Evolutionary conservation across 139 green algal genomes (phyloP).

Genomic region (Auxenochlorella pyrenoidosa): DNA sequence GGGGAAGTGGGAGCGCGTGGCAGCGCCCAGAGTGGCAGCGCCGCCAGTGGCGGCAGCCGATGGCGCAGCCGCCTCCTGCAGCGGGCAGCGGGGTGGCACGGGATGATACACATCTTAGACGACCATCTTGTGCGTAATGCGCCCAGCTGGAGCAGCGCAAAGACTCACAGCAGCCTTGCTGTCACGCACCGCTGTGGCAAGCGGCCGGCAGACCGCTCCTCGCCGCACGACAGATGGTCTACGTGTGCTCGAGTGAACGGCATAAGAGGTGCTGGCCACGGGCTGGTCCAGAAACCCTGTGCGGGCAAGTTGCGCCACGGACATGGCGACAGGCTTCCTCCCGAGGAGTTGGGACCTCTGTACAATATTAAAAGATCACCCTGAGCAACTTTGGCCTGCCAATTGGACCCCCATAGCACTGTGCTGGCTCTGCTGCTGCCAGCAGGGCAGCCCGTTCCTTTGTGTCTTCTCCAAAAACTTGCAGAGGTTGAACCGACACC

Average conservation of each 20-base stretch:
- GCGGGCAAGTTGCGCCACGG: background rate
- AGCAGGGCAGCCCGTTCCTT: too few species aligned
- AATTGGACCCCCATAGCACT: too few species aligned
- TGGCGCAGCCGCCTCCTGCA: background rate
- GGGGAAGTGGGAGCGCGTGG: conserved; percentile 71
- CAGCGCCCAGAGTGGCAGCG: conserved; percentile 2
- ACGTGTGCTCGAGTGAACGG: background rate
- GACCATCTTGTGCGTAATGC: too few species aligned
- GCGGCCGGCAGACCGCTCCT: background rate
- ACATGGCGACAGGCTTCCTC: too few species aligned
- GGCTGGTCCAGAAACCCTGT: background rate
- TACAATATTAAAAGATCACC: background rate
- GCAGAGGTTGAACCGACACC: too few species aligned
- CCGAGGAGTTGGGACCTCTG: background rate
- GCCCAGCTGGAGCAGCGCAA: background rate
- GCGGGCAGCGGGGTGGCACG: background rate
- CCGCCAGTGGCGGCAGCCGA: background rate
- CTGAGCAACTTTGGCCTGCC: too few species aligned
- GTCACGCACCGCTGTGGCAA: background rate
- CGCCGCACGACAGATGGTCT: background rate
- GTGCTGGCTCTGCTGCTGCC: too few species aligned
- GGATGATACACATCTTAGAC: background rate
- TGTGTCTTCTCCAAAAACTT: too few species aligned
- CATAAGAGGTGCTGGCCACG: conserved; percentile 28
- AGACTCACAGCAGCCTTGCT: background rate